Percentiles rank a stretch among this genome's conserved stretches.
Evolutionary conservation across 495 filamentous ascomycete genomes (phyloP).

Genomic region (Annulohypoxylon nitens): DNA sequence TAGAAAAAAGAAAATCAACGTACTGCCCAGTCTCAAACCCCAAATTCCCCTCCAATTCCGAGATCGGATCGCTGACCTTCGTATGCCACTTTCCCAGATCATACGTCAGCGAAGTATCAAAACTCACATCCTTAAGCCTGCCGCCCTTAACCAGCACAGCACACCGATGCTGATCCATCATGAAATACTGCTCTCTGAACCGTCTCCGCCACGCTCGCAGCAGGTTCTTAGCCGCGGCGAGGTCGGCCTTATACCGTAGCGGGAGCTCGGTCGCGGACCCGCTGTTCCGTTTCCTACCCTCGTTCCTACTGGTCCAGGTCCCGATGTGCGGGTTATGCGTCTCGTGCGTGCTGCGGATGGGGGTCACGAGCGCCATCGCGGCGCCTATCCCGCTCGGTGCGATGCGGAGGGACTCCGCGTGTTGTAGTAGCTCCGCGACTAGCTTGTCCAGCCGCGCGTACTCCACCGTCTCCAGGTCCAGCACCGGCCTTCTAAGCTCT

Average conservation of each 20-base stretch:
- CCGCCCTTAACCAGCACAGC: constrained; percentile 49
- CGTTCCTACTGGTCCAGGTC: neutral
- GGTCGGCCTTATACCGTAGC: constrained; percentile 39
- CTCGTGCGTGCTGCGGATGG: neutral
- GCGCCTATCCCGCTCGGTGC: neutral
- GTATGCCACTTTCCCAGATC: constrained; percentile 48
- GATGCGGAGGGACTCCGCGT: constrained; percentile 20
- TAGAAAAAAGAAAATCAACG: constrained; percentile 10
- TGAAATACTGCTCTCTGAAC: constrained; percentile 55
- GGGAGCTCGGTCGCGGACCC: constrained; percentile 12
- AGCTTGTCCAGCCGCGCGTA: constrained; percentile 60
- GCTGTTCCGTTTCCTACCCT: neutral
- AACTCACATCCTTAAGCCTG: constrained; percentile 52
- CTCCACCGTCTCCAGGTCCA: constrained; percentile 53
- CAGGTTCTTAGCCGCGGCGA: constrained; percentile 50
- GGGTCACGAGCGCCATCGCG: neutral
- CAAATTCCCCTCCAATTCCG: constrained; percentile 49
- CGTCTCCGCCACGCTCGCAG: constrained; percentile 55
- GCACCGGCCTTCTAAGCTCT: constrained; percentile 33
- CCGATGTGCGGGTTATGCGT: neutral
- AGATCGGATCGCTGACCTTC: constrained; percentile 35
- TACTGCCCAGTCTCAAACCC: constrained; percentile 54
- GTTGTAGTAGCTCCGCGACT: constrained; percentile 52
- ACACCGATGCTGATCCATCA: constrained; percentile 57
- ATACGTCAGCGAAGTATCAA: constrained; percentile 42